Evolutionary conservation across 495 filamentous ascomycete species (phyloP).

Genomic region (Hypoxylon fuscum): DNA sequence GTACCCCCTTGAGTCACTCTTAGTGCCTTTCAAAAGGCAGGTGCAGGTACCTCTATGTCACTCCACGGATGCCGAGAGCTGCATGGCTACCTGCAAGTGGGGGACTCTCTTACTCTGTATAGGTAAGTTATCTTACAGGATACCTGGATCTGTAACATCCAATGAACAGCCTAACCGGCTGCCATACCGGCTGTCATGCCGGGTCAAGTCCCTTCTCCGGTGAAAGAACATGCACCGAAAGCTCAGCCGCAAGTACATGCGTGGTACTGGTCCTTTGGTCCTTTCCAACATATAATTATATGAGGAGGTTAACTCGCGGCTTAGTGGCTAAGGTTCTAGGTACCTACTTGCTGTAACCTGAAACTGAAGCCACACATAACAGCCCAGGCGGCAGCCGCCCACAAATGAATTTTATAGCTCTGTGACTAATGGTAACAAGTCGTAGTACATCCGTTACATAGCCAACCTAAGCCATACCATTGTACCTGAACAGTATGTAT

Average conservation of each 20-base stretch:
- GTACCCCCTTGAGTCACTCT: not conserved
- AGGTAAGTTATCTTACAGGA: not conserved
- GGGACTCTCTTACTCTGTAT: slow-evolving; percentile 10
- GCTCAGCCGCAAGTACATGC: slow-evolving; percentile 19
- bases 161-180: slow-evolving; percentile 22
- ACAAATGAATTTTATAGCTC: not conserved
- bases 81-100: slow-evolving; percentile 1
- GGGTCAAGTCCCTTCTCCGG: slow-evolving; percentile 1
- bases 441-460: slow-evolving; percentile 9
- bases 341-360: not conserved
- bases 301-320: not conserved
- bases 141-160: slow-evolving; percentile 1
- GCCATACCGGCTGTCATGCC: slow-evolving; percentile 14
- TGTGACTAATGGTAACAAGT: not conserved
- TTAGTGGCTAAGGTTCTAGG: slow-evolving; percentile 16
- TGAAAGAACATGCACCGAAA: not conserved
- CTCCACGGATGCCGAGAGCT: not conserved
- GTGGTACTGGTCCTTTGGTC: not conserved
- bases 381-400: slow-evolving; percentile 21
- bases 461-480: not conserved
- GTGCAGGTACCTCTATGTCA: slow-evolving; percentile 6
- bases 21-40: not conserved
- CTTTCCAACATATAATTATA: not conserved
- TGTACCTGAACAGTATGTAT: slow-evolving; percentile 7
- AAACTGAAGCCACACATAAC: slow-evolving; percentile 8